Conservation (phyloP, 2,329 filamentous ascomycete species). For the Drechslerella stenobrocha region DNA sequence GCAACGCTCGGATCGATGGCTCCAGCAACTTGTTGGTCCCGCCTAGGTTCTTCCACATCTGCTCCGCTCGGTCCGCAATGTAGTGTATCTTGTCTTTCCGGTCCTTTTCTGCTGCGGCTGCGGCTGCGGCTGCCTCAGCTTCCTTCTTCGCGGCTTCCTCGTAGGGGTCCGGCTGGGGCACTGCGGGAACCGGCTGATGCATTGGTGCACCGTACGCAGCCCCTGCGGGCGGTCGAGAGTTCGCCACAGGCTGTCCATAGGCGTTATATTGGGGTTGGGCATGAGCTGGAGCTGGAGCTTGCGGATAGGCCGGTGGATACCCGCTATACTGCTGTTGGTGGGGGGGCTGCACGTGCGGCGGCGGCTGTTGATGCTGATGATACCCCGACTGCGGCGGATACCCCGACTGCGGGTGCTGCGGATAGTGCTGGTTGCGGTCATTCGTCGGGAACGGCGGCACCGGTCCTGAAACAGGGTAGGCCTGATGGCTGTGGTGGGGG, state of each 20-base stretch:
- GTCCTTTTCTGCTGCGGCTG: constrained; percentile 27
- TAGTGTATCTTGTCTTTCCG: constrained; percentile 35
- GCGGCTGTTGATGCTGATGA: constrained; percentile 19
- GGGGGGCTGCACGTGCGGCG: constrained; percentile 5
- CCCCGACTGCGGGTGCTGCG: constrained; percentile 3
- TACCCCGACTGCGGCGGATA: constrained; percentile 22
- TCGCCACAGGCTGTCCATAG: constrained; percentile 17
- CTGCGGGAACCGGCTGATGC: constrained; percentile 11
- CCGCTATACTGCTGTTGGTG: constrained; percentile 11
- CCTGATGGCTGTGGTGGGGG: constrained; percentile 13
- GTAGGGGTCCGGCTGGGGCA: constrained; percentile 32
- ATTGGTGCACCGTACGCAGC: constrained; percentile 2
- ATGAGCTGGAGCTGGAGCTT: constrained; percentile 17
- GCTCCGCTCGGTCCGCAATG: constrained; percentile 33
- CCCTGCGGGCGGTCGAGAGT: constrained; percentile 11
- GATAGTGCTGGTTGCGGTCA: constrained; percentile 20
- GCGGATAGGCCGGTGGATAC: constrained; percentile 13
- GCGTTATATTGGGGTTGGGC: constrained; percentile 26
- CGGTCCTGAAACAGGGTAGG: constrained; percentile 8
- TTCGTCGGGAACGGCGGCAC: constrained; percentile 7
- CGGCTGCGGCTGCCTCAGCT: constrained; percentile 22
- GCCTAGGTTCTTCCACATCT: constrained; percentile 35
- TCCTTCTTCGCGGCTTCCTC: constrained; percentile 38
- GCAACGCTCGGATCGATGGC: constrained; percentile 26
- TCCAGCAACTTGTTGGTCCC: constrained; percentile 28